Base-by-base conservation (phyloP, 768 basidiomycete genomes). In the Rhizopogon rudus region DNA sequence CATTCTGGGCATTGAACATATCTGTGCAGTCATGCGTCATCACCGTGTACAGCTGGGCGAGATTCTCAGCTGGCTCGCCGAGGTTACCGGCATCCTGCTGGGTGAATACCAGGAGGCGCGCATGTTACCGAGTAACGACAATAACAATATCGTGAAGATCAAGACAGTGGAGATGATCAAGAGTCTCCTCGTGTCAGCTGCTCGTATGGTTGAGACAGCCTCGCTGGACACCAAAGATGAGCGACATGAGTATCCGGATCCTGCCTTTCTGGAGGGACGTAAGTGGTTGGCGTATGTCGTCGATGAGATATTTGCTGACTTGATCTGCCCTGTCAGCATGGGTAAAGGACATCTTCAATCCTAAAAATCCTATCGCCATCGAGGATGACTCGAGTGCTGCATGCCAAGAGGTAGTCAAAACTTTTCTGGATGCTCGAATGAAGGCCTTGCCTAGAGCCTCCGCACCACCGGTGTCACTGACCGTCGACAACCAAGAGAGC, bases 1-100 rank as follows among this genome's bases (percentile, higher is more conserved):
- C 57, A 81, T 97, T 45, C 82, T 87, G 3, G 90, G 88, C 3
- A 74, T 88, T 65, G 83, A 85, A 77, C 81, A 86, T 64, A 77
- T 92, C 44, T 81, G 80, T 1, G 79, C 81, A 39, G 76, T 91
- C 10, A 72, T 86, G 63, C 76, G 80, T 20, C 80, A 82, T 31
- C 78, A 83, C 40, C 63, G 67, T 1, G 63, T 86, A 9, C 67
- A 78, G 5, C 60, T 91, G 9, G 63, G 75, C 16, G 77, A 79
- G 3, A 75, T 87, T 6, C 70, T 83, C 13, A 73, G 71, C 1
- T 93, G 93, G 86, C 71, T 90, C 40, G 72, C 73, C 3, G 82
- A 84, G 12, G 85, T 93, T 64, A 73, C 81, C 2, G 64, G 70
- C 6, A 60, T 68, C 2, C 74, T 96, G 25, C 68, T 81, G 53